phyloP scores from a whole-genome alignment of 306 rosid species.

The Dryas drummondii region DNA sequence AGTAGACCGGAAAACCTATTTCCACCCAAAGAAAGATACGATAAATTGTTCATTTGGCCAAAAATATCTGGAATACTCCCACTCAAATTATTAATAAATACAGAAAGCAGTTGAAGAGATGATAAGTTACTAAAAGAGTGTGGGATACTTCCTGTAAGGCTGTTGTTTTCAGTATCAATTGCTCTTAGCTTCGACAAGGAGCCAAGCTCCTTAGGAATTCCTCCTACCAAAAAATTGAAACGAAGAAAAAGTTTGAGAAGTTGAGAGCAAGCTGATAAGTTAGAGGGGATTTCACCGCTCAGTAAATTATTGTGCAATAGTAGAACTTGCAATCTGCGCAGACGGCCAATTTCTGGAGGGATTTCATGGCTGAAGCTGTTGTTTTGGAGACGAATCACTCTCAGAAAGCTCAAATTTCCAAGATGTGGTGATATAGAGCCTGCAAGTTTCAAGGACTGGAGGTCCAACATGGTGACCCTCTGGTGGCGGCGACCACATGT shows the following conservation, averaged over 20 bases:
- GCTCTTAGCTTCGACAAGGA: not conserved
- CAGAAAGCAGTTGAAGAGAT: rapidly evolving
- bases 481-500: slow-evolving; percentile 6
- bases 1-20: not conserved
- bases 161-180: rapidly evolving
- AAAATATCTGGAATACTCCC: not conserved
- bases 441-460: not conserved
- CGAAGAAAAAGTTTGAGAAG: rapidly evolving
- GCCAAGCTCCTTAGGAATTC: not conserved
- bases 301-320: not conserved
- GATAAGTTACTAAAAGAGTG: not conserved
- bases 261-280: not conserved
- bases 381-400: not conserved
- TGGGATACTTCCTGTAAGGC: not conserved
- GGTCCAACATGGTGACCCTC: not conserved
- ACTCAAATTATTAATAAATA: not conserved
- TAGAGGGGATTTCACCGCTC: not conserved
- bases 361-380: slow-evolving; percentile 1
- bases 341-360: not conserved
- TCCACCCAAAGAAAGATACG: rapidly evolving
- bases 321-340: not conserved
- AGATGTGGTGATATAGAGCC: slow-evolving; percentile 5
- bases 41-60: not conserved
- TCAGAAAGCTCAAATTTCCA: slow-evolving; percentile 2
- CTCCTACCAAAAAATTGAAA: not conserved